Evolutionary conservation across 1,284 basidiomycete species (phyloP).

Genomic region (Naganishia albida): DNA sequence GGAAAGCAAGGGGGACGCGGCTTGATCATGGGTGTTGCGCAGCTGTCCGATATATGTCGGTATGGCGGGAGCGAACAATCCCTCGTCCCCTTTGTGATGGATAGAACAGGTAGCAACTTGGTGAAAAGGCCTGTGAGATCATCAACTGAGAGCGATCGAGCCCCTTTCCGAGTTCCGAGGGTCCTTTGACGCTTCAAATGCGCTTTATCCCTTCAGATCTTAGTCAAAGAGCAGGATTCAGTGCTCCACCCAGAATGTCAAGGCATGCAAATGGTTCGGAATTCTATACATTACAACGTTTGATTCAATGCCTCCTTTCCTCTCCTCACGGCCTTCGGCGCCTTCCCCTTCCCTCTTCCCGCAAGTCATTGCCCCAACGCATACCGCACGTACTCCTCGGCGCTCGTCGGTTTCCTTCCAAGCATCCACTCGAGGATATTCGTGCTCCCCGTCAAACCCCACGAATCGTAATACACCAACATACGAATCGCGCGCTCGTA

Average conservation of each 20-base stretch:
- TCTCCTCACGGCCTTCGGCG: no score
- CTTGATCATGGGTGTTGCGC: not conserved
- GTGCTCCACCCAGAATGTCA: not conserved
- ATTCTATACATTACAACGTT: conserved; percentile 26
- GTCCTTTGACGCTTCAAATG: conserved; percentile 5
- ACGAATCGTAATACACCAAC: conserved; percentile 26
- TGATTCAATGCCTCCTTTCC: conserved; percentile 1
- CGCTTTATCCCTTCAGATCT: not conserved
- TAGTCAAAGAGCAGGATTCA: not conserved
- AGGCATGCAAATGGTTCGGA: not conserved
- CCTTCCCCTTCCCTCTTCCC: not conserved
- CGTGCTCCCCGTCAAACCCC: conserved; percentile 27
- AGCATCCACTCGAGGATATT: conserved; percentile 26
- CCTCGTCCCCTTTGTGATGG: no score
- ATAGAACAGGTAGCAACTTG: not conserved
- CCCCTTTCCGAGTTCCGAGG: conserved; percentile 21
- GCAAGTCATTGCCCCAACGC: conserved; percentile 2
- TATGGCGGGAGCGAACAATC: not conserved
- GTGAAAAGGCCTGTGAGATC: conserved; percentile 13
- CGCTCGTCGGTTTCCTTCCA: conserved; percentile 11
- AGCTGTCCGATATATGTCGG: not conserved
- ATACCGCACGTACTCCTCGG: conserved; percentile 18
- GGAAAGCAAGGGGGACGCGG: not conserved
- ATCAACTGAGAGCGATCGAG: conserved; percentile 1
- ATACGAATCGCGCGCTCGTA: conserved; percentile 18